Evolutionary conservation across 345 rosid genomes (phyloP), one percentile per base, ranked within the genome.

Genomic region (Heritiera fomes): DNA sequence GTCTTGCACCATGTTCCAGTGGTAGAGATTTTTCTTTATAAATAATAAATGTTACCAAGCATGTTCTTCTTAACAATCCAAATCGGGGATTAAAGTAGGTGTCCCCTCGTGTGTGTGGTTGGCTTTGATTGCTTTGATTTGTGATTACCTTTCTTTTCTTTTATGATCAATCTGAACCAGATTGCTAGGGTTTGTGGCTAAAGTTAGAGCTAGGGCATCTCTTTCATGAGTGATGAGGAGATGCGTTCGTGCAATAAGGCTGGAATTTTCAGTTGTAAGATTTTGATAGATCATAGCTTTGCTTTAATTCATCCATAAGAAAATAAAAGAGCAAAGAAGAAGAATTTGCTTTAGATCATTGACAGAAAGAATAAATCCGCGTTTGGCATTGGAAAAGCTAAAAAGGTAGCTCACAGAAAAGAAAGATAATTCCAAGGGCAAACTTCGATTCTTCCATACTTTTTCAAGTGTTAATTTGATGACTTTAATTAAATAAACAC

Each of bases 51-150:
- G 38, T 34, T 34, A 34, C 38, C 2, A 34, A 34, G 2, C 38
- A 34, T 34, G 38, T 34, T 1, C 38, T 34, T 34, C 1, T 1
- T 34, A 34, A 1, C 38, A 34, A 34, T 34, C 38, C 38, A 34
- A 34, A 34, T 62, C 28, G 67, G 64, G 67, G 64, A 18, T 17
- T 28, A 75, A 69, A 75, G 62, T 56, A 78, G 75, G 18, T 15
- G 79, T 45, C 77, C 82, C 77, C 77, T 78, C 83, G 83, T 82
- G 83, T 55, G 80, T 2, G 80, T 75, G 86, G 72, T 80, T 41
- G 34, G 46, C 76, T 61, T 40, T 55, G 20, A 56, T 38, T 68
- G 17, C 28, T 66, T 28, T 66, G 50, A 78, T 17, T 34, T 18
- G 71, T 70, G 45, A 61, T 61, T 15, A 69, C 52, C 53, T 0